Percentiles rank a stretch among this genome's conserved stretches.
Evolutionary conservation across 1,139 yeast genomes (phyloP).

Genomic region (Saccharomyces hybrid): DNA sequence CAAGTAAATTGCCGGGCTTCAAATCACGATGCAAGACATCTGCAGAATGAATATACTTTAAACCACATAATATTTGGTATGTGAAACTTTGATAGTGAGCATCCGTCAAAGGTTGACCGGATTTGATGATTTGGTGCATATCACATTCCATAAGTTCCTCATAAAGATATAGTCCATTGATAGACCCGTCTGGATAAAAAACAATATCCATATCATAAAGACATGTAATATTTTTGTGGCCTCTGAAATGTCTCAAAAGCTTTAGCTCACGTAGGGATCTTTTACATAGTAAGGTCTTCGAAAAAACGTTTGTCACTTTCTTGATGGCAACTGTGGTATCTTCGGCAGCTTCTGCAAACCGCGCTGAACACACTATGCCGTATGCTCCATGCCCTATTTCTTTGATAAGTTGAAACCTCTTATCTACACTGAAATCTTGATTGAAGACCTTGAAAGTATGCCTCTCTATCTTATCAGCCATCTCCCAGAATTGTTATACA

Average conservation of each 20-base stretch:
- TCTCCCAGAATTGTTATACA: background rate
- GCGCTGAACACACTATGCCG: slow-evolving; percentile 92
- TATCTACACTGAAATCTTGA: slow-evolving; percentile 85
- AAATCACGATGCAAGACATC: slow-evolving; percentile 91
- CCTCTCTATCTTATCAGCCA: slow-evolving; percentile 28
- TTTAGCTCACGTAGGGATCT: slow-evolving; percentile 85
- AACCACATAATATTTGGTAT: slow-evolving; percentile 86
- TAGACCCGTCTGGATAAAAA: slow-evolving; percentile 41
- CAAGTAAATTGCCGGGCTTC: slow-evolving; percentile 87
- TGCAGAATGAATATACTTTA: slow-evolving; percentile 91
- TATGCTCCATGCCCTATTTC: slow-evolving; percentile 97
- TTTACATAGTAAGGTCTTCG: slow-evolving; percentile 79
- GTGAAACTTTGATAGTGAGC: slow-evolving; percentile 90
- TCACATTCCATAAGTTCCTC: slow-evolving; percentile 98
- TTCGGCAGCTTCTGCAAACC: slow-evolving; percentile 58
- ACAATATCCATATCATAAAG: slow-evolving; percentile 89
- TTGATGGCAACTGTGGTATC: slow-evolving; percentile 86
- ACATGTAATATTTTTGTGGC: slow-evolving; percentile 88
- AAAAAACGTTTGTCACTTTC: slow-evolving; percentile 85
- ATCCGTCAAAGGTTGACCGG: slow-evolving; percentile 90
- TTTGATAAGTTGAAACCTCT: slow-evolving; percentile 73
- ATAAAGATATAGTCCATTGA: slow-evolving; percentile 85
- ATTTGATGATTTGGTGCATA: slow-evolving; percentile 91
- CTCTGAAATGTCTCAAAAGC: slow-evolving; percentile 81
- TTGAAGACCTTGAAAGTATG: slow-evolving; percentile 61